Evolutionary conservation across 495 filamentous ascomycete species (phyloP), one percentile per base, ranked within the genome.

Genomic region (Rostrohypoxylon terebratum): DNA sequence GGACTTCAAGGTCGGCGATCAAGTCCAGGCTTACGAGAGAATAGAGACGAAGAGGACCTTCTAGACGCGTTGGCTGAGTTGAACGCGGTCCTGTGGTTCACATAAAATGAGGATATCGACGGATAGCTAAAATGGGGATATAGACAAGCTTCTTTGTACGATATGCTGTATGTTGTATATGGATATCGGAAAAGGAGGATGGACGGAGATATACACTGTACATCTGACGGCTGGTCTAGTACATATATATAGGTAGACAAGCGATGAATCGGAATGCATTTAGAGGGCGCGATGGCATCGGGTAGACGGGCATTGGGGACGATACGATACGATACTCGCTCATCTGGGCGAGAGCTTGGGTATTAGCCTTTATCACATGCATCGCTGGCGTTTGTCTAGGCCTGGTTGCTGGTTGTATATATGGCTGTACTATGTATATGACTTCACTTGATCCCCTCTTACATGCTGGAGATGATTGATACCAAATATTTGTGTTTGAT

Each of bases 1-100:
- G 16, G 90, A 87, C 18, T 93, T 98, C 81, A 76, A 88, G 64
- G 84, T 89, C 34, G 96, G 94, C 23, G 96, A 99, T 81, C 86
- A 90, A 71, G 84, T 98, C 68, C 95, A 97, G 82, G 87, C 88
- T 20, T 94, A 95, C 77, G 94, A 97, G 76, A 90, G 94, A 81
- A 85, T 89, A 16, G 77, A 75, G 33, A 93, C 94, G 80, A 91
- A 91, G 83, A 86, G 94, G 77, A 81, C 66, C 57, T 77, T 94
- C 80, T 92, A 88, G 62, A 10, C 38, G 18, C 1, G 0, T 9
- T 25, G 13, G 13, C 13, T n/a, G 1, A 1, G 10, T n/a, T 42
- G 38, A 42, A 42, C 14, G 42, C 7, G 25, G 9, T 3, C 18
- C 1, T 23, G 21, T 3, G n/a, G 20, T 45, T 45, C 11, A 7